Evolutionary conservation across 164 flowering plant genomes (phyloP).

Genomic region (Aristolochia californica): DNA sequence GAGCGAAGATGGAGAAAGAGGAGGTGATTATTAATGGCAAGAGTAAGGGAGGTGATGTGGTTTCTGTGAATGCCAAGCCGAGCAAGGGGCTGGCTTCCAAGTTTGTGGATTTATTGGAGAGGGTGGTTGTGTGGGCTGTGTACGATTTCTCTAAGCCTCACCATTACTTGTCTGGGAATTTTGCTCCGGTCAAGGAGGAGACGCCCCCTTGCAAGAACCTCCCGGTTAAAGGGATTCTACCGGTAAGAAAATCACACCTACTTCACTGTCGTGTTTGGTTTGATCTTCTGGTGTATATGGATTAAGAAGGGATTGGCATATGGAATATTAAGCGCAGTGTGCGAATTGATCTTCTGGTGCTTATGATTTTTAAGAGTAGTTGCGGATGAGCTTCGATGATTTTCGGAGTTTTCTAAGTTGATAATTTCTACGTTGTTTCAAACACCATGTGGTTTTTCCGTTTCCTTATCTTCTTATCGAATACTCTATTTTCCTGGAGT

Average conservation of each 20-base stretch:
- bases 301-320: too few relatives aligned
- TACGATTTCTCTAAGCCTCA: slow-evolving; percentile 50
- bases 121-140: slow-evolving; percentile 48
- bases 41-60: slow-evolving; percentile 14
- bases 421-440: too few relatives aligned
- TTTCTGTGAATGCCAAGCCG: slow-evolving; percentile 63
- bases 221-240: slow-evolving; percentile 54
- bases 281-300: too few relatives aligned
- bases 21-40: slow-evolving; percentile 8
- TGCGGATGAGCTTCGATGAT: too few relatives aligned
- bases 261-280: too few relatives aligned
- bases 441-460: too few relatives aligned
- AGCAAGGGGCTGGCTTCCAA: slow-evolving; percentile 42
- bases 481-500: too few relatives aligned
- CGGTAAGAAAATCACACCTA: slow-evolving; percentile 21
- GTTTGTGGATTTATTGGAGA: slow-evolving; percentile 48
- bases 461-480: too few relatives aligned
- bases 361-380: too few relatives aligned
- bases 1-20: slow-evolving; percentile 3
- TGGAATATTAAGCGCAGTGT: too few relatives aligned
- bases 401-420: too few relatives aligned
- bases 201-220: slow-evolving; percentile 68
- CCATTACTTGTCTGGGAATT: slow-evolving; percentile 65
- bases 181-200: slow-evolving; percentile 63
- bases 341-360: too few relatives aligned